Evolutionary conservation across 129 eudicot genomes (phyloP), one percentile per base, ranked within the genome.

Genomic region (Chrysanthemum makinoi): DNA sequence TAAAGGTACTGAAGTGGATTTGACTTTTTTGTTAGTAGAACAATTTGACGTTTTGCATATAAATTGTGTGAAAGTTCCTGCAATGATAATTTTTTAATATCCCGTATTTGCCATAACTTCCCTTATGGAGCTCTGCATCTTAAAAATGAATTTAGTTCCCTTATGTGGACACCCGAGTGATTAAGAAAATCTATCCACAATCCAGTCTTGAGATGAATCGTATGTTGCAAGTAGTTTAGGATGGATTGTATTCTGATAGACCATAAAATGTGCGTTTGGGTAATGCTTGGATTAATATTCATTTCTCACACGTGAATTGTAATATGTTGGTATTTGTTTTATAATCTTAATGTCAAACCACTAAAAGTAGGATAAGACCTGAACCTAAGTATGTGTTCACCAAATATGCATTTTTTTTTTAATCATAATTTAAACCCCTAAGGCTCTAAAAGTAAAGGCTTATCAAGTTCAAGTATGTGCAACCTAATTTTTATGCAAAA

Each of bases 1-100:
- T 73, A 17, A 82, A 93, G 98, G 98, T 93, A 11, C 60, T 46
- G 5, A 39, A 58, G 39, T 66, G 6, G 35, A 60, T 69, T 14
- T 49, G 73, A 55, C 66, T 13, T 24, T 55, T 75, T 28, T 47
- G 9, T 65, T 77, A 46, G 62, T 13, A 30, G 35, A 30, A 30
- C 35, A 30, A 30, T 3, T 30, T 30, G 6, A 1, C 6, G 39
- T 16, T 59, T 62, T 55, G 49, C 13, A 16, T 61, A 19, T 2
- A 33, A 62, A 51, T 76, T 24, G 10, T 65, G 22, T 72, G 61
- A 50, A 48, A 51, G 44, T 48, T 20, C 62, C 15, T 39, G 46
- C 30, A 1, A 47, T 30, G 35, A 30, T 30, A 62, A 20, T 55
- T 60, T 39, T 28, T 28, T 24, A 58, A 24, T 43, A 28, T 56